Base-by-base conservation (phyloP, 2,329 filamentous ascomycete species). In the Fusarium nisikadoi region DNA sequence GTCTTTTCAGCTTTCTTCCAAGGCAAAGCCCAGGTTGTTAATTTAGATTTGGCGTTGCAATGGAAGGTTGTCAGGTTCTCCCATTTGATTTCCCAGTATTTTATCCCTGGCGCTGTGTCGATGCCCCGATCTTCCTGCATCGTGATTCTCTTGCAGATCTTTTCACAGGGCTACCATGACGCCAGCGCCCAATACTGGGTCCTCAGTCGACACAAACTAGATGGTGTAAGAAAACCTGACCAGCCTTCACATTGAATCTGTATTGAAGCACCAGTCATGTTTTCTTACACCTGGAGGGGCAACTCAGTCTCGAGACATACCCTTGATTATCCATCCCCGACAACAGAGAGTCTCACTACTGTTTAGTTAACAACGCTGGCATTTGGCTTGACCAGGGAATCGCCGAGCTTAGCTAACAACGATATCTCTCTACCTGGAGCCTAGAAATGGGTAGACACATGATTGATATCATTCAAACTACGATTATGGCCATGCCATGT, bases 251-350 rank as follows among this genome's bases (percentile, higher is more conserved):
- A n/a, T 47, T n/a, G 27, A 47, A 31, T n/a, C 27, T 47, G 45
- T 31, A 47, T 47, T 20, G 45, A 47, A 23, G n/a, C 27, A 31
- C 25, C 27, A 47, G 45, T 31, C 20, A 17, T 31, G 45, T n/a
- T 47, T 47, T 47, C 10, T 31, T 47, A n/a, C 27, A 31, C 10
- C 27, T n/a, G 14, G 20, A 47, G 45, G 33, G 27, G 27, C 45
- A 17, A 61, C 57, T 19, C 59, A 62, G 52, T 67, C 60, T 68
- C 38, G 33, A 66, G 53, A 61, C 42, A 38, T 50, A 53, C 47
- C 46, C 47, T 69, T 63, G 60, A 31, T 72, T 67, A 68, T 42
- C 68, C 69, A 60, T 63, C 39, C 36, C 55, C 43, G 61, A 61
- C 59, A 63, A 29, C 47, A 33, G 55, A 42, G 45, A 63, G 63